phyloP scores from a whole-genome alignment of 2,329 filamentous ascomycete species.

The Aureobasidium sp. region DNA sequence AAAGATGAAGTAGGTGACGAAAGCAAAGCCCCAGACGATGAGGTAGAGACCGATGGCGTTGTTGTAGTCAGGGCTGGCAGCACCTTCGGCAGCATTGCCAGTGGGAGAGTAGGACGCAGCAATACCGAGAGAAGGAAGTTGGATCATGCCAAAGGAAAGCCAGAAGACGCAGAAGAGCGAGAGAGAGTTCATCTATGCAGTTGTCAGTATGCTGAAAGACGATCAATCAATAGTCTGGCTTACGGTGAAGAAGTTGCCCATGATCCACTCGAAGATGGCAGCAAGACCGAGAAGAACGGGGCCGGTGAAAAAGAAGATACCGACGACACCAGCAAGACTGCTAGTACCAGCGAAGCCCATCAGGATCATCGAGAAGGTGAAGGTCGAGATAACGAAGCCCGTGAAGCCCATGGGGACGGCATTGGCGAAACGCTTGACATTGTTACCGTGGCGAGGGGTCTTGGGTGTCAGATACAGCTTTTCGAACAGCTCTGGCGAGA shows the following conservation, averaged over 20 bases:
- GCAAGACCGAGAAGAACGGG: constrained; percentile 42
- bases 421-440: constrained; percentile 24
- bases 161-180: constrained; percentile 48
- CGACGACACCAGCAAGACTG: constrained; percentile 30
- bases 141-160: constrained; percentile 46
- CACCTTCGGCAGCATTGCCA: constrained; percentile 38
- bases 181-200: constrained; percentile 42
- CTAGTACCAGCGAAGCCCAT: constrained; percentile 36
- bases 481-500: constrained; percentile 27
- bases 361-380: constrained; percentile 35
- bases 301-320: constrained; percentile 39
- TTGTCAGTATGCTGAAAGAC: not conserved
- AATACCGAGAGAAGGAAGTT: constrained; percentile 44
- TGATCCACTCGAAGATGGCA: constrained; percentile 48
- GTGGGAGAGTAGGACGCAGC: constrained; percentile 39
- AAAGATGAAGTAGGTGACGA: constrained; percentile 48
- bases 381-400: constrained; percentile 35
- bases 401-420: constrained; percentile 26
- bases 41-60: constrained; percentile 44
- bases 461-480: constrained; percentile 26
- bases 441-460: constrained; percentile 20
- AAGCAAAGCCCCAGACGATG: constrained; percentile 47
- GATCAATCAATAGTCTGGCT: not conserved
- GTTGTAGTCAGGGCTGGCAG: constrained; percentile 41
- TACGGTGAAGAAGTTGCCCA: constrained; percentile 41